Evolutionary conservation across 495 filamentous ascomycete genomes (phyloP).

Genomic region (Hamigera avellanea): DNA sequence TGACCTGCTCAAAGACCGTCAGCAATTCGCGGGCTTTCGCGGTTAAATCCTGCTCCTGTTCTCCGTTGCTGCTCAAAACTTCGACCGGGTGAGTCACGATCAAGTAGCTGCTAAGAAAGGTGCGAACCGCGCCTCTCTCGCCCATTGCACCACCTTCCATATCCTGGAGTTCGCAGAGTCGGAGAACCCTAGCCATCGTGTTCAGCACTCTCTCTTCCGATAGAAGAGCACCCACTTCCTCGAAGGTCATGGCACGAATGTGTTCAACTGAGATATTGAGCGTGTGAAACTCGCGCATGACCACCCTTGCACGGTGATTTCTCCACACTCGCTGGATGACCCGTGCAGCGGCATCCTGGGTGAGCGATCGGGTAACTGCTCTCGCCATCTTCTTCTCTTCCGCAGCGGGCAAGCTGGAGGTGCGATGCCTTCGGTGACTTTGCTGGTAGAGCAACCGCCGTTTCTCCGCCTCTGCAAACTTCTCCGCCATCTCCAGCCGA

Average conservation of each 20-base stretch:
- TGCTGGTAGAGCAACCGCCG: slow-evolving; percentile 46
- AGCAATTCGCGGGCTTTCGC: slow-evolving; percentile 79
- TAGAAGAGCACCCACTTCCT: slow-evolving; percentile 68
- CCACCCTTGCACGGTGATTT: slow-evolving; percentile 42
- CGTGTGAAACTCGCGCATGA: slow-evolving; percentile 52
- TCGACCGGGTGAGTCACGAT: slow-evolving; percentile 89
- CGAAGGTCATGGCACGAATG: slow-evolving; percentile 67
- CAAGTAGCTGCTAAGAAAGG: slow-evolving; percentile 84
- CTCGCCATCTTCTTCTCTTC: slow-evolving; percentile 42
- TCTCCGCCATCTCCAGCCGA: slow-evolving; percentile 72
- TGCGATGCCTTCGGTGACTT: slow-evolving; percentile 49
- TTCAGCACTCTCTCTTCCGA: slow-evolving; percentile 60
- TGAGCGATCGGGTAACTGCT: slow-evolving; percentile 33
- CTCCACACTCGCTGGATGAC: slow-evolving; percentile 75
- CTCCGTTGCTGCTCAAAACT: slow-evolving; percentile 75
- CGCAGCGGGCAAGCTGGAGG: slow-evolving; percentile 46
- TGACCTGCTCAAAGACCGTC: slow-evolving; percentile 68
- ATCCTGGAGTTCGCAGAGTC: slow-evolving; percentile 65
- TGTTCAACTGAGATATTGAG: slow-evolving; percentile 65
- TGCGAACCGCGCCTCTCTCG: slow-evolving; percentile 71
- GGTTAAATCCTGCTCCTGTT: slow-evolving; percentile 83
- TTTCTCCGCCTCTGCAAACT: slow-evolving; percentile 77
- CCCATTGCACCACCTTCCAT: slow-evolving; percentile 55
- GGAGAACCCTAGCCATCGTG: slow-evolving; percentile 59
- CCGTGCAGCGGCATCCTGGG: slow-evolving; percentile 53